Base-by-base conservation (phyloP, 2,329 filamentous ascomycete genomes). In the Apiospora phragmitis region DNA sequence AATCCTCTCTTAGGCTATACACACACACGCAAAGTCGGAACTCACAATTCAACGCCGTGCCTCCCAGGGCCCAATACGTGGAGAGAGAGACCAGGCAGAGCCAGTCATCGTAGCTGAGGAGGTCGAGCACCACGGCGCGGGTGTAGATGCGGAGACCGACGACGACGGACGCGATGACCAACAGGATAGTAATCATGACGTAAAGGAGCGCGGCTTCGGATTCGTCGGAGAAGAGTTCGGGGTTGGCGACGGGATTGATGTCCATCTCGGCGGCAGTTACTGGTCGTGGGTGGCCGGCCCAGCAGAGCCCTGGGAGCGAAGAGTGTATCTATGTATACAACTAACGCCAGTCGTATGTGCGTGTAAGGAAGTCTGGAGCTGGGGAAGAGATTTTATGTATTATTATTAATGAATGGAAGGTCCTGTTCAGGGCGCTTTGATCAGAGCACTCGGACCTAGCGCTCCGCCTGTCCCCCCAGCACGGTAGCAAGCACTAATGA, bases 91-190 rank as follows among this genome's bases (percentile, higher is more conserved):
- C 14, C 42, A 47, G 18, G 26, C 32, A 51, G 29, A 68, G 66
- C 66, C 66, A 68, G 29, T 68, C 66, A 29, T 68, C 66, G 26
- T 51, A 38, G 29, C 66, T 45, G 29, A 68, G 4, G 18, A 38
- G 21, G 26, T n/a, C 32, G 4, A 68, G 26, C 7, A 68, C 18
- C 16, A 21, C 18, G 66, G n/a, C 32, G 66, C 66, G 66, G 21
- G 66, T 51, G 32, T 68, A 68, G 42, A 68, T 38, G 3, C 43
- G 66, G 29, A 49, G 42, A 5, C 26, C 45, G 43, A 51, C 43
- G 29, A 21, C 26, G 6, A 12, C 12, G 29, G 43, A 2, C 26
- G 66, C 29, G 42, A 68, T 1, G 66, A 5, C 45, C 42, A 68
- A 51, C 16, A 68, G 42, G 43, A n/a, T 4, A 4, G 26, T 6